A percentile compares a stretch with the other conserved stretches of the same genome.
Evolutionary conservation across 306 rosid genomes (phyloP).

Genomic region (Sesbania bispinosa): DNA sequence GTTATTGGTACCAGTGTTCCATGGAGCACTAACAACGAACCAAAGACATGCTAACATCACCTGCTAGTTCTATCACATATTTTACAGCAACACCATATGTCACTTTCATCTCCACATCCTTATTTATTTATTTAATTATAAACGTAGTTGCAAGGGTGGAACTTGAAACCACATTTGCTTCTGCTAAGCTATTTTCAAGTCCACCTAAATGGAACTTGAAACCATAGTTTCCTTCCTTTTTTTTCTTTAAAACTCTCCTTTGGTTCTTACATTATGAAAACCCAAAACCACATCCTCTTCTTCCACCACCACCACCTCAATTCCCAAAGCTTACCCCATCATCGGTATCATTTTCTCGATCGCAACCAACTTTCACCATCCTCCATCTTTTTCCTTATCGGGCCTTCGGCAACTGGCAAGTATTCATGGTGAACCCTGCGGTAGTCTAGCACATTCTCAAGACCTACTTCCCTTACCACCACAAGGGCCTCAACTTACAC

Average conservation of each 20-base stretch:
- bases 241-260: conserved; percentile 12
- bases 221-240: background rate
- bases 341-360: conserved; percentile 45
- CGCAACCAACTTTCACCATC: conserved; percentile 32
- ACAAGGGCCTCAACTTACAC: conserved; percentile 36
- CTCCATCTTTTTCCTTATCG: conserved; percentile 56
- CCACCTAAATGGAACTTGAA: conserved; percentile 18
- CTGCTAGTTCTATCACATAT: background rate
- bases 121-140: too few species aligned
- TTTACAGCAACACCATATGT: background rate
- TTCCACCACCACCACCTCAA: background rate
- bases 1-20: background rate
- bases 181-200: too few species aligned
- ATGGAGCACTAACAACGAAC: background rate
- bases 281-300: background rate
- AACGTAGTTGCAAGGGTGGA: too few species aligned
- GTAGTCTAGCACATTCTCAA: conserved; percentile 69
- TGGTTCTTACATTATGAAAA: conserved; percentile 4
- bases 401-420: conserved; percentile 28
- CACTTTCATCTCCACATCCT: too few species aligned
- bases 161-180: too few species aligned
- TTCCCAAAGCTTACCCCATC: conserved; percentile 60
- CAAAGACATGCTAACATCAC: background rate
- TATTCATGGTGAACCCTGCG: conserved; percentile 56
- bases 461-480: conserved; percentile 48